Percentiles rank a stretch among this genome's conserved stretches.
These are phyloP conservation scores for Candida multigemmis DNA, from an alignment of 805 yeast genomes.

Conservation along the genomic window DNA sequence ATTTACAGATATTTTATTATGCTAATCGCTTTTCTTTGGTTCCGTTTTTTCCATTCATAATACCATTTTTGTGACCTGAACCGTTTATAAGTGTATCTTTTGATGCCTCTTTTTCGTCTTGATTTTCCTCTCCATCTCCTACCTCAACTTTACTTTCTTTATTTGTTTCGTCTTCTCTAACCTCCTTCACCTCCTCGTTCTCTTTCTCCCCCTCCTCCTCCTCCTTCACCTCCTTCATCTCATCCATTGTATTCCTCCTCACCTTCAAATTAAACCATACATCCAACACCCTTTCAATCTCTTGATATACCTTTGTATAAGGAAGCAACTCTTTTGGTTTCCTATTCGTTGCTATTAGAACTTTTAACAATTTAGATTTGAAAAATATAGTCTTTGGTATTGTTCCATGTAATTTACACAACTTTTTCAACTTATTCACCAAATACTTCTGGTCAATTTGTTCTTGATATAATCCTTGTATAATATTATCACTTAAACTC, in stretches of 20 bases:
- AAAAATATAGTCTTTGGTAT: constrained; percentile 19
- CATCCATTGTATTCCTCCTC: constrained; percentile 7
- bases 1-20: no score
- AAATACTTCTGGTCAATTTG: constrained; percentile 8
- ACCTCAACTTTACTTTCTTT: constrained; percentile 2
- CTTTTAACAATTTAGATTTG: constrained; percentile 21
- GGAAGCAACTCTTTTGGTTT: constrained; percentile 14
- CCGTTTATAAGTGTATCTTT: neutral
- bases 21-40: no score
- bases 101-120: neutral
- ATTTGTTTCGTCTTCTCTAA: constrained; percentile 2
- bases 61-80: no score
- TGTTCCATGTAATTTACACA: constrained; percentile 9
- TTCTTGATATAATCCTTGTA: constrained; percentile 4
- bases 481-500: constrained; percentile 3
- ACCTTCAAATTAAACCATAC: constrained; percentile 10
- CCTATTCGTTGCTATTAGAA: constrained; percentile 20
- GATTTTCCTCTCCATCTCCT: constrained; percentile 2
- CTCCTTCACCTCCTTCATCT: constrained; percentile 2
- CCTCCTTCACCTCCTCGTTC: constrained; percentile 3
- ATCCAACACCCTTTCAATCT: constrained; percentile 11
- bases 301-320: constrained; percentile 8
- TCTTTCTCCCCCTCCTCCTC: constrained; percentile 4
- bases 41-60: no score
- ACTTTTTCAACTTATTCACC: constrained; percentile 7